phyloP scores from a whole-genome alignment of 2,329 filamentous ascomycete genomes.

The Drechslerella dactyloides region DNA sequence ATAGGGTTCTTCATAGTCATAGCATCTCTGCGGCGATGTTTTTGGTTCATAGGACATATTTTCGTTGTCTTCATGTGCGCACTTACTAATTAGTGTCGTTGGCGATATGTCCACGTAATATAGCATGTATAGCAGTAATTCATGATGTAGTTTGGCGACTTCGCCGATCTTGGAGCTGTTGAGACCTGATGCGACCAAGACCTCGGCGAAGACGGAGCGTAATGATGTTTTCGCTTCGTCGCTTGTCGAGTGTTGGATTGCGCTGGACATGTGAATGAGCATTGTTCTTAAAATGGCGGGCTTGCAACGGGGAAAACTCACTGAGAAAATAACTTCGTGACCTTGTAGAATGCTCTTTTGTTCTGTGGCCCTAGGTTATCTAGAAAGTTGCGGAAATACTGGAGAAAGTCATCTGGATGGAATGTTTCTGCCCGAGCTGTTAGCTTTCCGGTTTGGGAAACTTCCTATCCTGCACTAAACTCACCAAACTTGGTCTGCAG shows the following conservation, averaged over 20 bases:
- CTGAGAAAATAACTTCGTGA: slow-evolving; percentile 74
- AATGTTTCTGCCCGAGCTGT: slow-evolving; percentile 26
- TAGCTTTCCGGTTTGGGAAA: slow-evolving; percentile 60
- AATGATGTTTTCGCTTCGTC: slow-evolving; percentile 43
- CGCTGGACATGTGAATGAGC: slow-evolving; percentile 6
- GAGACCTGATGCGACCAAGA: slow-evolving; percentile 36
- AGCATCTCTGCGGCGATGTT: neutral
- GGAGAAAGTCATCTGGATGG: slow-evolving; percentile 62
- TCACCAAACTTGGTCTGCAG: slow-evolving; percentile 73
- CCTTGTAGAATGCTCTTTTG: slow-evolving; percentile 76
- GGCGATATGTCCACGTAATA: slow-evolving; percentile 31
- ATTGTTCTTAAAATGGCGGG: neutral
- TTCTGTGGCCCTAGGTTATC: slow-evolving; percentile 59
- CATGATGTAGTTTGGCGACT: slow-evolving; percentile 42
- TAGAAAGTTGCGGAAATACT: slow-evolving; percentile 65
- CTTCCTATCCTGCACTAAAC: slow-evolving; percentile 69
- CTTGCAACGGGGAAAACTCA: neutral
- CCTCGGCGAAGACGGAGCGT: slow-evolving; percentile 37
- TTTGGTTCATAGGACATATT: slow-evolving; percentile 1
- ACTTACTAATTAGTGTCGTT: slow-evolving; percentile 35
- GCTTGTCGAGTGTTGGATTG: slow-evolving; percentile 27
- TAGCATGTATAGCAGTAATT: slow-evolving; percentile 41
- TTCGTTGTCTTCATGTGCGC: slow-evolving; percentile 7
- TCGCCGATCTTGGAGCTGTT: slow-evolving; percentile 49
- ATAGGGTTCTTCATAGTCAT: slow-evolving; percentile 9